Percentiles rank a stretch among this genome's conserved stretches.
These are phyloP conservation scores for Glycine tomentella DNA, from an alignment of 306 rosid species.

Conservation along the genomic window DNA sequence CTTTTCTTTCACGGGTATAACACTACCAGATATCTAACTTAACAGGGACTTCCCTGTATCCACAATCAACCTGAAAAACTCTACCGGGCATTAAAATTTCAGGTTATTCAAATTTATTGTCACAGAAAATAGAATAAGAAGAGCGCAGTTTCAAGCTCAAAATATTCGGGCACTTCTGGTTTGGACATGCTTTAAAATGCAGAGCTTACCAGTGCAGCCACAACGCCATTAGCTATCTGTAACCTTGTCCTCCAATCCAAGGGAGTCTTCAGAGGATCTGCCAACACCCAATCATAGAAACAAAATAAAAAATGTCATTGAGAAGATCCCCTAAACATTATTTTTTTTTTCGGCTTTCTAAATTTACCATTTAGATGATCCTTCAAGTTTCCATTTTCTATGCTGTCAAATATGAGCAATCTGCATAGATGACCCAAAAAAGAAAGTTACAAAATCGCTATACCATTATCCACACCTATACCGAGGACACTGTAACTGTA, in stretches of 20 bases:
- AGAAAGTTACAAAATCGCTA: constrained; percentile 27
- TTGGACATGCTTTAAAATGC: constrained; percentile 26
- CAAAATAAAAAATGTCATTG: constrained; percentile 23
- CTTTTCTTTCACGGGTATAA: background rate
- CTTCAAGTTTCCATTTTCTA: constrained; percentile 92
- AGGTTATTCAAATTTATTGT: constrained; percentile 22
- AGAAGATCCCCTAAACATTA: constrained; percentile 13
- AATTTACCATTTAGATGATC: constrained; percentile 85
- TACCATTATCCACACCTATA: background rate
- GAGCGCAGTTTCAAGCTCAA: constrained; percentile 20
- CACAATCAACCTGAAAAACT: constrained; percentile 24
- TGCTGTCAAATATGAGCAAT: constrained; percentile 74
- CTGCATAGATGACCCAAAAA: constrained; percentile 54
- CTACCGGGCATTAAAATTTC: background rate
- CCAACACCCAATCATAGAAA: constrained; percentile 44
- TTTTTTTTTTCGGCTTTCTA: constrained; percentile 30
- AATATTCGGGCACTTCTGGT: constrained; percentile 21
- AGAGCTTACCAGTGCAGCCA: constrained; percentile 81
- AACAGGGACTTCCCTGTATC: constrained; percentile 1
- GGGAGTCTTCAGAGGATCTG: constrained; percentile 94
- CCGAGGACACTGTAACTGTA: background rate
- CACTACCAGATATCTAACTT: constrained; percentile 2
- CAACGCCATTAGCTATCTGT: constrained; percentile 80
- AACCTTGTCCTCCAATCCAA: constrained; percentile 86
- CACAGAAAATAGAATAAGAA: constrained; percentile 8